Evolutionary conservation across 805 yeast genomes (phyloP).

Genomic region (Wickerhamiella domercqiae): DNA sequence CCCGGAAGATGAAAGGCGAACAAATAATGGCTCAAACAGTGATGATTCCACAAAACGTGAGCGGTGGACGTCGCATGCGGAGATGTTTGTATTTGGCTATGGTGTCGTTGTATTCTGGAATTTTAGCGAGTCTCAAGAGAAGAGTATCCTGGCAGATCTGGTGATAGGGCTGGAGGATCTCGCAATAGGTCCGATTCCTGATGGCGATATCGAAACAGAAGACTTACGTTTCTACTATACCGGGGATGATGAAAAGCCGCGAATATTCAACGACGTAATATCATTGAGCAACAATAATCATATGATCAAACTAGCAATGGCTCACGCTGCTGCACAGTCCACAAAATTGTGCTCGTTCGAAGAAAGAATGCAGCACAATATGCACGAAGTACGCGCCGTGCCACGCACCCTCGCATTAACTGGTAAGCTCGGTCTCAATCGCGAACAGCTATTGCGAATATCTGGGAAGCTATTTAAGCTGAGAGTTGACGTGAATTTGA

Average conservation of each 20-base stretch:
- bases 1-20: background rate
- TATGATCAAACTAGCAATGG: conserved; percentile 77
- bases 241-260: conserved; percentile 30
- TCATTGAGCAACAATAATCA: conserved; percentile 85
- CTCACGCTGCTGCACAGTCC: conserved; percentile 94
- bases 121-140: conserved; percentile 81
- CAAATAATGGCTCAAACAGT: conserved; percentile 1
- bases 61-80: conserved; percentile 45
- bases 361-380: conserved; percentile 70
- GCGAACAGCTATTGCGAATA: conserved; percentile 73
- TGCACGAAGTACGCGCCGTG: conserved; percentile 71
- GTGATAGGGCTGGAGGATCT: conserved; percentile 45
- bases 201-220: conserved; percentile 85
- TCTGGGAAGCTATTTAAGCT: conserved; percentile 82
- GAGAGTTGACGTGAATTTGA: conserved; percentile 82
- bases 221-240: conserved; percentile 62
- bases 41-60: conserved; percentile 23
- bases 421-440: conserved; percentile 68
- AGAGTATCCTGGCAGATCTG: conserved; percentile 82
- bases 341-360: conserved; percentile 85
- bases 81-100: conserved; percentile 74
- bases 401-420: conserved; percentile 85
- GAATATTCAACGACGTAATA: conserved; percentile 75
- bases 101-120: conserved; percentile 99
- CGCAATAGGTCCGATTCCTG: conserved; percentile 54